phyloP scores from a whole-genome alignment of 352 stramenopile genomes.

The Thraustochytrium sp. region DNA sequence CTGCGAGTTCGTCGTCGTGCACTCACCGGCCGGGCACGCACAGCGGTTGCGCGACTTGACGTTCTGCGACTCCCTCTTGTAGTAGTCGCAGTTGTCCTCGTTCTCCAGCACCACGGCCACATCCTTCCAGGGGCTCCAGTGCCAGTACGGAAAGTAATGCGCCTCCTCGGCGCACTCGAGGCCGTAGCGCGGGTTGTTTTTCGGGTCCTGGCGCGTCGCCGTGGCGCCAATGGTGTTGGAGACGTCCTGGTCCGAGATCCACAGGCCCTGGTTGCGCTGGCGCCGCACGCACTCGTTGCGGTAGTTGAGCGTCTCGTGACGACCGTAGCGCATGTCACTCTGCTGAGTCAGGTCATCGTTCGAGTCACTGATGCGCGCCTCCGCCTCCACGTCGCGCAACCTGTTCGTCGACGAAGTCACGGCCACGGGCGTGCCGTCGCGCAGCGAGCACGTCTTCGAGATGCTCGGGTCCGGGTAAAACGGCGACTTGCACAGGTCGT shows the following conservation, averaged over 20 bases:
- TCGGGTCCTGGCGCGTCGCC: constrained; percentile 54
- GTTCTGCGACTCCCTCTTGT: constrained; percentile 51
- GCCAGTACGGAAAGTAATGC: constrained; percentile 57
- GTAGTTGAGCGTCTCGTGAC: constrained; percentile 52
- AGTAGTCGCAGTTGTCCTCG: constrained; percentile 49
- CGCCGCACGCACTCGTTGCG: constrained; percentile 51
- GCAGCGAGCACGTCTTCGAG: constrained; percentile 42
- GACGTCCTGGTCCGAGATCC: constrained; percentile 51
- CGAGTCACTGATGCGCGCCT: not conserved
- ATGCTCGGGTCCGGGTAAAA: constrained; percentile 9
- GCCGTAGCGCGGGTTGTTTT: constrained; percentile 51
- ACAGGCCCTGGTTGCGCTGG: constrained; percentile 55
- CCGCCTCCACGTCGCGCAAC: constrained; percentile 35
- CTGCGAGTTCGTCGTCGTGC: constrained; percentile 42
- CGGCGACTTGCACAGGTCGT: constrained; percentile 44
- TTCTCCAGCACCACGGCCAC: constrained; percentile 49
- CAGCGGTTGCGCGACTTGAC: constrained; percentile 15
- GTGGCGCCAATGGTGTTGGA: constrained; percentile 38
- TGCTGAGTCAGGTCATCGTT: constrained; percentile 47
- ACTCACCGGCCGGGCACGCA: not conserved
- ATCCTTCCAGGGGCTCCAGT: constrained; percentile 53
- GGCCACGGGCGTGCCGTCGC: constrained; percentile 50
- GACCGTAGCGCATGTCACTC: constrained; percentile 51
- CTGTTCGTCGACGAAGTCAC: not conserved
- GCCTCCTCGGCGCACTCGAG: constrained; percentile 55